phyloP scores from a whole-genome alignment of 1,139 yeast species.

The Geotrichum phurueaensis region DNA sequence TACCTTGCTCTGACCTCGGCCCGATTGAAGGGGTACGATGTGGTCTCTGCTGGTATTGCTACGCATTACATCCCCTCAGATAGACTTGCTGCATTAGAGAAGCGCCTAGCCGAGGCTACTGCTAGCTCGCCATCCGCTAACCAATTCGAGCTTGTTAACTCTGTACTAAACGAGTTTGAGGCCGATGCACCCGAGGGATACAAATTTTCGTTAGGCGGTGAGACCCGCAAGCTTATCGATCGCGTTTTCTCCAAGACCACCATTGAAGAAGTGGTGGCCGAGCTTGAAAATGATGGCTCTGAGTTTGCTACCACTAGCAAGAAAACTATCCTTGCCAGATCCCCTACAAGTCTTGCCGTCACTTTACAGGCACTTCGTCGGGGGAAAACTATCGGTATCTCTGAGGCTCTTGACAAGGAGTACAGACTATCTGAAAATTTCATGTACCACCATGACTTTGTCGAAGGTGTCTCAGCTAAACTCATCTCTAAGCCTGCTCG shows the following conservation, averaged over 20 bases:
- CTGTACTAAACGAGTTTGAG: constrained; percentile 71
- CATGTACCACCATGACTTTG: constrained; percentile 60
- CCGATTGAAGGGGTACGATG: constrained; percentile 68
- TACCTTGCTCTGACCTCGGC: constrained; percentile 86
- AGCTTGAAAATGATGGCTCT: constrained; percentile 51
- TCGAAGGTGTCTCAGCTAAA: constrained; percentile 70
- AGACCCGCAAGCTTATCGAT: constrained; percentile 60
- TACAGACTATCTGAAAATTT: constrained; percentile 72
- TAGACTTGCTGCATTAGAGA: constrained; percentile 54
- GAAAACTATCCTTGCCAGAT: constrained; percentile 51
- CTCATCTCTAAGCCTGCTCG: constrained; percentile 56
- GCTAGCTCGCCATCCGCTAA: constrained; percentile 27
- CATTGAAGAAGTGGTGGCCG: constrained; percentile 56
- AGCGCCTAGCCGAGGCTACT: constrained; percentile 50
- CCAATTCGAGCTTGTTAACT: constrained; percentile 53
- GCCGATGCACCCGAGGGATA: constrained; percentile 62
- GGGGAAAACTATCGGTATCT: constrained; percentile 55
- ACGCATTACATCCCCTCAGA: constrained; percentile 79
- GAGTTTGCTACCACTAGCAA: constrained; percentile 62
- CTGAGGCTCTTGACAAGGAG: constrained; percentile 66
- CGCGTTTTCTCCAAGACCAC: constrained; percentile 54
- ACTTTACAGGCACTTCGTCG: constrained; percentile 64
- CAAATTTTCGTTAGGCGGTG: constrained; percentile 52
- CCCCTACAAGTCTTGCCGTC: constrained; percentile 74
- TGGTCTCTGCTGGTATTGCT: constrained; percentile 76